phyloP scores from a whole-genome alignment of 2,329 filamentous ascomycete species.

The Zymoseptoria tritici region DNA sequence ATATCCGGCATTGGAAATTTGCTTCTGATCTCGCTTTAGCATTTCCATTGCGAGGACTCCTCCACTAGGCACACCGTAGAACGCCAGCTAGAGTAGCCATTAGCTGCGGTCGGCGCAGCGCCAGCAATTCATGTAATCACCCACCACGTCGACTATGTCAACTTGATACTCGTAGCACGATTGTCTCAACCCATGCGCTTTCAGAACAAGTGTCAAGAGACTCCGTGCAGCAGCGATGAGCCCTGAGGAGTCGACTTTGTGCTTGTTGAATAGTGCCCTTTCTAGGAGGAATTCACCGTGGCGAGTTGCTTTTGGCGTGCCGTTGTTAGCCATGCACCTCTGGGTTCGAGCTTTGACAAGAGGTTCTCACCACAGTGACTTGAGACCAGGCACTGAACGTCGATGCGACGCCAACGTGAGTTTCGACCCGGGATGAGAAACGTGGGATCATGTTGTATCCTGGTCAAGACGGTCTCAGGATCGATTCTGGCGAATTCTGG shows the following conservation, averaged over 20 bases:
- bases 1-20: slow-evolving; percentile 8
- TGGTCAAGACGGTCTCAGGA: slow-evolving; percentile 10
- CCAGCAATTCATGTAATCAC: background rate
- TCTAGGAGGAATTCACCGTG: slow-evolving; percentile 17
- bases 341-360: background rate
- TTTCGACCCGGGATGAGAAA: slow-evolving; percentile 5
- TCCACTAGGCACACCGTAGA: slow-evolving; percentile 13
- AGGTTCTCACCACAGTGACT: slow-evolving; percentile 3
- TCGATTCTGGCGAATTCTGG: slow-evolving; percentile 10
- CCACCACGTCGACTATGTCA: slow-evolving; percentile 10
- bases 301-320: background rate
- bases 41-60: slow-evolving; percentile 17
- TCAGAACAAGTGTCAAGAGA: slow-evolving; percentile 12
- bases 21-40: slow-evolving; percentile 10
- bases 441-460: slow-evolving; percentile 9
- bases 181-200: slow-evolving; percentile 6
- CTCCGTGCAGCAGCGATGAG: slow-evolving; percentile 9
- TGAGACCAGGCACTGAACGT: slow-evolving; percentile 10
- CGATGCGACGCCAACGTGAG: slow-evolving; percentile 9
- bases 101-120: background rate
- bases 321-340: background rate
- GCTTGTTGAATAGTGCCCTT: slow-evolving; percentile 11
- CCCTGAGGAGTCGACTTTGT: slow-evolving; percentile 4
- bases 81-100: slow-evolving; percentile 5
- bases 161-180: slow-evolving; percentile 12